These are phyloP conservation scores for Blastobotrys aristatus DNA, from an alignment of 1,139 yeast species.

Conservation along the genomic window DNA sequence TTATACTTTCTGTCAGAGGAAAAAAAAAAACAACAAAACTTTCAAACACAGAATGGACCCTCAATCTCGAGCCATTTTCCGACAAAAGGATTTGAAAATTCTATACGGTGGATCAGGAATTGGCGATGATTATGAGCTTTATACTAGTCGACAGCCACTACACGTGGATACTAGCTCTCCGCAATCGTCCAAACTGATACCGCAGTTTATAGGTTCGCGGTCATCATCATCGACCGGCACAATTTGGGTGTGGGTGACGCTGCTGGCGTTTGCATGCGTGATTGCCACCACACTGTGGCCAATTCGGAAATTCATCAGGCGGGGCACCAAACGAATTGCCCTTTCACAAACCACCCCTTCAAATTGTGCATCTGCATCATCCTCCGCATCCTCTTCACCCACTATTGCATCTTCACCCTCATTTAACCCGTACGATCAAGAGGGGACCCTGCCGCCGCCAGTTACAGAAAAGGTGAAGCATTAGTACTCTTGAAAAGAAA, in stretches of 20 bases:
- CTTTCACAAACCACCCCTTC: neutral
- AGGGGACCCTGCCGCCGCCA: neutral
- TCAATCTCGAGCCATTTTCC: constrained; percentile 9
- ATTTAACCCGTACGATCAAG: neutral
- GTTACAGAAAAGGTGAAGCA: constrained; percentile 1
- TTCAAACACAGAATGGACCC: constrained; percentile 10
- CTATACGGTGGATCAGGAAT: constrained; percentile 8
- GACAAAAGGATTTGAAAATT: constrained; percentile 8
- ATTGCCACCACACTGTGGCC: neutral
- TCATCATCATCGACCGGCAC: too few species aligned
- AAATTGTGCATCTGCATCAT: neutral
- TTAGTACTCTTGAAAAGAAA: neutral
- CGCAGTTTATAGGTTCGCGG: too few species aligned
- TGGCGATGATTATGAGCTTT: constrained; percentile 7
- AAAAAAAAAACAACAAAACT: neutral
- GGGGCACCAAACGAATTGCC: neutral
- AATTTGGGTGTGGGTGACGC: neutral
- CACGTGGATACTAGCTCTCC: too few species aligned
- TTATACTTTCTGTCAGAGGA: neutral
- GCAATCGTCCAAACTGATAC: too few species aligned
- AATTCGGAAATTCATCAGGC: neutral
- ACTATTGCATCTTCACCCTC: neutral
- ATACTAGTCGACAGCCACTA: neutral
- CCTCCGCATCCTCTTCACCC: neutral
- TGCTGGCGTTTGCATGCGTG: neutral